These are phyloP conservation scores for Stylosanthes scabra DNA, from an alignment of 331 rosid genomes.

Conservation along the genomic window DNA sequence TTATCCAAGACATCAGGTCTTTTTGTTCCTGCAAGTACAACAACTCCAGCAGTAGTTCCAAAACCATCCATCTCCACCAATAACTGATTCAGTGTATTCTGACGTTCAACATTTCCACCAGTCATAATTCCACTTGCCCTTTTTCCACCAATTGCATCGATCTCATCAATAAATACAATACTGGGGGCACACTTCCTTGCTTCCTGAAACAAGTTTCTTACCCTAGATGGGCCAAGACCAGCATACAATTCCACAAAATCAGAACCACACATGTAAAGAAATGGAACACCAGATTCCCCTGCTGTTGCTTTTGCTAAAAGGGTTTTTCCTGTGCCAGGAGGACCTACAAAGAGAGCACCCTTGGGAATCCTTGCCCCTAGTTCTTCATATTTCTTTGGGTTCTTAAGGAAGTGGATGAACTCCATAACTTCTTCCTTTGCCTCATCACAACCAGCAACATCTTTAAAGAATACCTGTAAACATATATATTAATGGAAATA, in stretches of 20 bases:
- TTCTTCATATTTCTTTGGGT: constrained; percentile 91
- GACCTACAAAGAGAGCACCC: constrained; percentile 95
- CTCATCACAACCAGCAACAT: constrained; percentile 99
- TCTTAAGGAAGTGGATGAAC: constrained; percentile 91
- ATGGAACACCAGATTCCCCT: constrained; percentile 95
- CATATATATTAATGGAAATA: too few species aligned
- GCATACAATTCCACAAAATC: constrained; percentile 96
- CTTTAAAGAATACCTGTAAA: constrained; percentile 74
- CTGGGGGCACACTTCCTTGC: constrained; percentile 97
- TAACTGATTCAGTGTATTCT: constrained; percentile 92
- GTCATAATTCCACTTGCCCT: constrained; percentile 89
- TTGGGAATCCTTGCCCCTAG: constrained; percentile 95
- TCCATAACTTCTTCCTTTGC: constrained; percentile 98
- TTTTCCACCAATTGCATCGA: constrained; percentile 94
- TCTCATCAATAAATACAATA: constrained; percentile 92
- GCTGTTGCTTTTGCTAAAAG: constrained; percentile 98
- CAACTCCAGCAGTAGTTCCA: constrained; percentile 94
- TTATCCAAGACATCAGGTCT: constrained; percentile 96
- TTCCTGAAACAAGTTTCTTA: constrained; percentile 91
- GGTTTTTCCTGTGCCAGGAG: constrained; percentile 99
- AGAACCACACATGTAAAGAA: constrained; percentile 88
- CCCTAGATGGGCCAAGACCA: constrained; percentile 97
- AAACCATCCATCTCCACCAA: constrained; percentile 99
- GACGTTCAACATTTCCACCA: constrained; percentile 91
- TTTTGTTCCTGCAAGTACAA: constrained; percentile 98